A percentile compares a stretch with the other conserved stretches of the same genome.
phyloP scores from a whole-genome alignment of 2,329 filamentous ascomycete genomes.

The Colletotrichum sp. region DNA sequence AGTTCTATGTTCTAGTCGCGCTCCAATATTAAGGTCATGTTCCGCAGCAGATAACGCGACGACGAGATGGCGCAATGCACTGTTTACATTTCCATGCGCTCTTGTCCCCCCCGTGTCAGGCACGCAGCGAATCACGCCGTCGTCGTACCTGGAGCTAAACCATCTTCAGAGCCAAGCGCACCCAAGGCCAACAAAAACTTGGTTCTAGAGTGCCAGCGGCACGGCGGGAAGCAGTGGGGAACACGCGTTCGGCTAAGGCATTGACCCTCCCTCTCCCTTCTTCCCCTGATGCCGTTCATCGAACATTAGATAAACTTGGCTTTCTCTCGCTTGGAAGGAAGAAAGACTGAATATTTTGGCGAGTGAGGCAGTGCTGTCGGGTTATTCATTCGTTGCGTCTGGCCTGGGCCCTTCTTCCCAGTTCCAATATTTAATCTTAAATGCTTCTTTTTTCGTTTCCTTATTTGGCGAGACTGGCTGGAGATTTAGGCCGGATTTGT shows the following conservation, averaged over 20 bases:
- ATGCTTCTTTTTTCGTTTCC: neutral
- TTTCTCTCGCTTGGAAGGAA: neutral
- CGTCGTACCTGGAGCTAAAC: constrained; percentile 7
- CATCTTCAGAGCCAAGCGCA: neutral
- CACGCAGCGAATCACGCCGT: neutral
- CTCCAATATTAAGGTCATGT: fast-evolving
- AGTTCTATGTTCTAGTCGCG: neutral
- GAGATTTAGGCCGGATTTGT: neutral
- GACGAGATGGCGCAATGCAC: neutral
- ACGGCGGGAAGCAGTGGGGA: neutral
- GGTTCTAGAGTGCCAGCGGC: neutral
- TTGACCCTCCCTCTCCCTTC: neutral
- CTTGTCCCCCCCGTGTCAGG: neutral
- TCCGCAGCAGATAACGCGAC: neutral
- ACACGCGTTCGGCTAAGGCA: neutral
- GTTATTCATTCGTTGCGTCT: neutral
- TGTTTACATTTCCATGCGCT: neutral
- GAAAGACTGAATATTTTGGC: neutral
- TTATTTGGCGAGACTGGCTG: neutral
- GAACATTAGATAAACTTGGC: neutral
- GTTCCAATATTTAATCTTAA: neutral
- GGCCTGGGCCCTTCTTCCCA: neutral
- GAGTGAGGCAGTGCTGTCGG: neutral
- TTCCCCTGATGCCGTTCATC: neutral
- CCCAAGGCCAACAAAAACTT: neutral